Conservation (phyloP, 2,329 filamentous ascomycete genomes). For the Lizonia empirigonia region DNA sequence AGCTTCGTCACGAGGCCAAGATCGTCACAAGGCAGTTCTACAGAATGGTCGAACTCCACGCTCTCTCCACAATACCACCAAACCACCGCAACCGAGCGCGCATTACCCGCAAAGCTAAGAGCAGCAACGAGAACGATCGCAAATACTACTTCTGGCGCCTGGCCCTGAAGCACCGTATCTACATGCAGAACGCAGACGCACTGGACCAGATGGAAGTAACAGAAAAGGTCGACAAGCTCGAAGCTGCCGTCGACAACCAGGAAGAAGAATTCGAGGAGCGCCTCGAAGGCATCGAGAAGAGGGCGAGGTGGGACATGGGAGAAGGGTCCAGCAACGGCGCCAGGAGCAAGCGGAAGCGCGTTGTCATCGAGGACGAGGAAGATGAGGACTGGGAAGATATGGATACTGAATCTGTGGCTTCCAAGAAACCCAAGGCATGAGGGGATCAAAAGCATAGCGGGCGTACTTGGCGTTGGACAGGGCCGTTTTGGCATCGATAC, state of each 20-base stretch:
- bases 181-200: constrained; percentile 73
- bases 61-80: constrained; percentile 62
- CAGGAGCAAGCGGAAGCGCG: constrained; percentile 44
- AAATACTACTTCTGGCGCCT: constrained; percentile 74
- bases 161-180: constrained; percentile 77
- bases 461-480: constrained; percentile 7
- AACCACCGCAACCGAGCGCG: constrained; percentile 55
- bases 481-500: constrained; percentile 5
- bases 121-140: constrained; percentile 63
- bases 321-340: constrained; percentile 22
- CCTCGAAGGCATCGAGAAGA: constrained; percentile 56
- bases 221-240: constrained; percentile 74
- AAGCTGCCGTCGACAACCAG: constrained; percentile 70
- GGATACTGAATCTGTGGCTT: constrained; percentile 30
- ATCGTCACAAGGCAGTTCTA: constrained; percentile 78
- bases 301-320: constrained; percentile 31
- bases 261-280: constrained; percentile 75
- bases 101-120: constrained; percentile 51
- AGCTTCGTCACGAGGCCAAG: constrained; percentile 67
- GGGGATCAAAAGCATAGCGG: not conserved
- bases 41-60: constrained; percentile 76
- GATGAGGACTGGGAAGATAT: constrained; percentile 47
- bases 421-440: constrained; percentile 26
- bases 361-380: constrained; percentile 47
- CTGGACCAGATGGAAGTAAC: constrained; percentile 70